phyloP scores from a whole-genome alignment of 805 yeast species.

The Komagataella mondaviorum region DNA sequence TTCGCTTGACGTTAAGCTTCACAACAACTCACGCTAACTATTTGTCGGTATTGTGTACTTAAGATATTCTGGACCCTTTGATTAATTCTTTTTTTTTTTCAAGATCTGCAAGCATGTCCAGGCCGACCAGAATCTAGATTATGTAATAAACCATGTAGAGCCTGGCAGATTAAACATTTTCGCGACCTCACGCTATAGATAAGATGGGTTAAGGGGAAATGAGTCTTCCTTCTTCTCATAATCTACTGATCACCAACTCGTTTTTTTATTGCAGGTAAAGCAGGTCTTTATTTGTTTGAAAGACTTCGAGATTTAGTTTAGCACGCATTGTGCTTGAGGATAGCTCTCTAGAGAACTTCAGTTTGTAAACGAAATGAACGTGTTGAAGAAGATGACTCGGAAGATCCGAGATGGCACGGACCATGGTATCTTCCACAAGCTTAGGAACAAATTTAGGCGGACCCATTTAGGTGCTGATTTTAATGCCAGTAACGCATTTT shows the following conservation, averaged over 20 bases:
- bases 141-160: not conserved
- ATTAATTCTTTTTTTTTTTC: not conserved
- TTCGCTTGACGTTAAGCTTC: no score
- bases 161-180: not conserved
- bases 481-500: not conserved
- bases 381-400: not conserved
- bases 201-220: not conserved
- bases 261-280: not conserved
- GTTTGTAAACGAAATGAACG: not conserved
- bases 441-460: not conserved
- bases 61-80: no score
- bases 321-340: not conserved
- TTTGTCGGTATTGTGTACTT: no score
- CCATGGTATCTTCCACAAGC: not conserved
- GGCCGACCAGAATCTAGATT: not conserved
- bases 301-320: not conserved
- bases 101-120: not conserved
- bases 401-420: not conserved
- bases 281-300: not conserved
- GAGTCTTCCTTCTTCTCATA: not conserved
- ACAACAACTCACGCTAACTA: no score
- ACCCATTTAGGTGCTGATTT: not conserved
- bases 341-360: not conserved
- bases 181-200: not conserved
- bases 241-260: not conserved